phyloP scores from a whole-genome alignment of 2,329 filamentous ascomycete species.

The Hypoxylon sp. region DNA sequence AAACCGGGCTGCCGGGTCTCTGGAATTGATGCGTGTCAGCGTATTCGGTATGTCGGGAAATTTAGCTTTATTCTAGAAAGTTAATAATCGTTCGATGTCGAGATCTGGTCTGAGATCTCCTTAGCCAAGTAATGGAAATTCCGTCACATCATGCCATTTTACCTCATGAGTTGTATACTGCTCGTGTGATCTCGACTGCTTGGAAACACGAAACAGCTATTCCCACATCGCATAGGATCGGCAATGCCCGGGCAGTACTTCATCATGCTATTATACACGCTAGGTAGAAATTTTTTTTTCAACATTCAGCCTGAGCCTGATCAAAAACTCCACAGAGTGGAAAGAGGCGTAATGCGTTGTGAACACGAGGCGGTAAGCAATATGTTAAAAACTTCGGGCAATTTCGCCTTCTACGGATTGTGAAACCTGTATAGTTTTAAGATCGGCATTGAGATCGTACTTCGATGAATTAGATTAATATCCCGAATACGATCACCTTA shows the following conservation, averaged over 20 bases:
- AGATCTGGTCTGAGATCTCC: slow-evolving; percentile 32
- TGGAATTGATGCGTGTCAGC: slow-evolving; percentile 24
- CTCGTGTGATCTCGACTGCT: slow-evolving; percentile 31
- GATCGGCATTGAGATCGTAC: slow-evolving; percentile 22
- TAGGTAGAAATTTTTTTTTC: slow-evolving; percentile 25
- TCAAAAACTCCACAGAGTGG: slow-evolving; percentile 28
- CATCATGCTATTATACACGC: slow-evolving; percentile 25
- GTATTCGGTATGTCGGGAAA: slow-evolving; percentile 26
- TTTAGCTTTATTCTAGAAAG: slow-evolving; percentile 37
- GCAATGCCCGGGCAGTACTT: slow-evolving; percentile 32
- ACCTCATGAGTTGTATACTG: slow-evolving; percentile 17
- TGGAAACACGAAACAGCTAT: slow-evolving; percentile 10
- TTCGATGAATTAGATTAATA: slow-evolving; percentile 12
- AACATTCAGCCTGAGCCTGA: slow-evolving; percentile 30
- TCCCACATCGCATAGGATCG: slow-evolving; percentile 19
- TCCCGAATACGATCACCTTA: slow-evolving; percentile 3
- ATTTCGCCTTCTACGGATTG: slow-evolving; percentile 22
- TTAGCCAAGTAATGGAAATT: slow-evolving; percentile 36
- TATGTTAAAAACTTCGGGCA: slow-evolving; percentile 24
- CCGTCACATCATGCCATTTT: slow-evolving; percentile 44
- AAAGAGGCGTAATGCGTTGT: slow-evolving; percentile 19
- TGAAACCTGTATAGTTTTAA: slow-evolving; percentile 30
- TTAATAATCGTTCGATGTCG: slow-evolving; percentile 38
- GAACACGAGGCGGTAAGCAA: slow-evolving; percentile 34
- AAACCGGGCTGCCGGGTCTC: slow-evolving; percentile 10